Evolutionary conservation across 78 protist genomes (phyloP).

Genomic region (Dictyostelium capitatum): DNA sequence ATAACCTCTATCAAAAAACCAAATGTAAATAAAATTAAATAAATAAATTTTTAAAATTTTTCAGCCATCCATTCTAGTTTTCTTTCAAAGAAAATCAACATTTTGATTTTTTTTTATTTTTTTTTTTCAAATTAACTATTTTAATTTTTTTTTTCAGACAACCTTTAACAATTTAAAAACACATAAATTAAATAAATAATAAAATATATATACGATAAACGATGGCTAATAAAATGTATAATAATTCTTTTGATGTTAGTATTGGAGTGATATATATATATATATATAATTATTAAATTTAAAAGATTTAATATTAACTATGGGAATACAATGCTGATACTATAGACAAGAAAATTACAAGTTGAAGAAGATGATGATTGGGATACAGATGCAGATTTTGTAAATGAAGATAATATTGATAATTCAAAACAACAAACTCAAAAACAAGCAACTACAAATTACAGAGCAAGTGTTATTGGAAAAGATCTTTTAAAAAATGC

Average conservation of each 20-base stretch:
- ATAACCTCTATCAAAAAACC: not conserved
- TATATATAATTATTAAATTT: no score
- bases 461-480: constrained; percentile 39
- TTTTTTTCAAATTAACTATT: not conserved
- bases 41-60: no score
- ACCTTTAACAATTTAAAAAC: no score
- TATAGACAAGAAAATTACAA: no score
- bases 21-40: not conserved
- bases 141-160: not conserved
- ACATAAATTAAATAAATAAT: not conserved
- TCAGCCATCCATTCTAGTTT: no score
- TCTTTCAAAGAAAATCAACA: no score
- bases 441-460: not conserved
- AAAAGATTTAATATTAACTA: no score
- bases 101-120: constrained; percentile 28
- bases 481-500: constrained; percentile 30
- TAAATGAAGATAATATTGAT: constrained; percentile 65
- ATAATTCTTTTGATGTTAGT: constrained; percentile 44
- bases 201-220: not conserved
- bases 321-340: no score
- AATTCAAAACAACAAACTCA: constrained; percentile 55
- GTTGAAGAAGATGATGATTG: constrained; percentile 64
- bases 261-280: no score
- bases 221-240: constrained; percentile 50
- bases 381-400: constrained; percentile 77